Evolutionary conservation across 1,139 yeast genomes (phyloP).

Genomic region (Yamadazyma mexicana): DNA sequence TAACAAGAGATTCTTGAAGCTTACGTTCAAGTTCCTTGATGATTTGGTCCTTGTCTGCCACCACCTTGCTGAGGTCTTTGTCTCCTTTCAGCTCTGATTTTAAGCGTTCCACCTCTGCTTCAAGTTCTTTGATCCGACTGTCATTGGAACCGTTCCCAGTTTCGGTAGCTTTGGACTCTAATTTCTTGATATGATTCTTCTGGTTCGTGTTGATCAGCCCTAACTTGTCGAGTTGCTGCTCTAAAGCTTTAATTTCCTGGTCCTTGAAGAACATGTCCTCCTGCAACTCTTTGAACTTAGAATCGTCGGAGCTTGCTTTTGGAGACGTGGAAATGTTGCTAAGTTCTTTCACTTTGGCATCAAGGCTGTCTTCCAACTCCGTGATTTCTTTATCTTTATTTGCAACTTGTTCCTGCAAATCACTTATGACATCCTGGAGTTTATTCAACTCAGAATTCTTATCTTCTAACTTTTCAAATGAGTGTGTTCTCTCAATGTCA

Average conservation of each 20-base stretch:
- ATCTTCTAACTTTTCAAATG: slow-evolving; percentile 16
- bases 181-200: slow-evolving; percentile 13
- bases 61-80: background rate
- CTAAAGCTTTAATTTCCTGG: slow-evolving; percentile 17
- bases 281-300: slow-evolving; percentile 9
- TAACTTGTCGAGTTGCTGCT: slow-evolving; percentile 16
- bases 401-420: slow-evolving; percentile 23
- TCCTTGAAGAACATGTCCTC: slow-evolving; percentile 16
- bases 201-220: slow-evolving; percentile 11
- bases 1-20: slow-evolving; percentile 15
- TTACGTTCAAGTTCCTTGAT: slow-evolving; percentile 16
- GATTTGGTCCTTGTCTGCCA: slow-evolving; percentile 9
- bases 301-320: slow-evolving; percentile 1
- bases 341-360: slow-evolving; percentile 8
- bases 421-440: slow-evolving; percentile 19
- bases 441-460: slow-evolving; percentile 15
- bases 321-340: background rate
- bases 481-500: slow-evolving; percentile 14
- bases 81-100: background rate
- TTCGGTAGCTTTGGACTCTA: slow-evolving; percentile 5
- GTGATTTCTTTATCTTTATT: slow-evolving; percentile 12
- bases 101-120: background rate
- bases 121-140: background rate
- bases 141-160: background rate
- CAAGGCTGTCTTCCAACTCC: slow-evolving; percentile 10